Conservation (phyloP, 1,284 basidiomycete species). For the Mycena sp. region DNA sequence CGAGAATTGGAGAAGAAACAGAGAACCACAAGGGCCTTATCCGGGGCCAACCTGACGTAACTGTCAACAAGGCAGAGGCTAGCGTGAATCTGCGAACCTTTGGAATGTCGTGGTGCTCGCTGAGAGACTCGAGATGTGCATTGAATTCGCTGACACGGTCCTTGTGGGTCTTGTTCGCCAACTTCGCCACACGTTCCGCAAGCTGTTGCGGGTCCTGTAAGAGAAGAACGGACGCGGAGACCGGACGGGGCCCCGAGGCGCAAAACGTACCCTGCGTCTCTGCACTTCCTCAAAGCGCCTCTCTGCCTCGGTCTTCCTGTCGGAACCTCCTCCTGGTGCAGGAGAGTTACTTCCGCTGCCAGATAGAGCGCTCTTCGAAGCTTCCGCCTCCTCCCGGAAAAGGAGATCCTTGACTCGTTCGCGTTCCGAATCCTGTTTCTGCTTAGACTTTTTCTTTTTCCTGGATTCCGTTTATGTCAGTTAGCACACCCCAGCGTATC, state of each 20-base stretch:
- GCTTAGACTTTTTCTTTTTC: conserved; percentile 90
- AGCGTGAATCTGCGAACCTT: conserved; percentile 62
- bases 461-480: conserved; percentile 46
- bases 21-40: conserved; percentile 51
- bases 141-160: conserved; percentile 96
- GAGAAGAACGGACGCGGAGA: not conserved
- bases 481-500: too few relatives aligned
- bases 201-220: conserved; percentile 57
- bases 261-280: conserved; percentile 75
- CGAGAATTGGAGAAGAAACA: not conserved
- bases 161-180: conserved; percentile 92
- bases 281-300: conserved; percentile 89
- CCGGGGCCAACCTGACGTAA: conserved; percentile 75
- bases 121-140: conserved; percentile 85
- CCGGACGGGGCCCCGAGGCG: conserved; percentile 1
- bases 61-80: conserved; percentile 34
- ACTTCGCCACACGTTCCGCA: conserved; percentile 80
- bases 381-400: conserved; percentile 56
- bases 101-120: conserved; percentile 94
- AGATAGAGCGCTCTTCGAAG: conserved; percentile 52
- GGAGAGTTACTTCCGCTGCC: conserved; percentile 70
- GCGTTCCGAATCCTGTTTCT: conserved; percentile 56
- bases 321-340: conserved; percentile 51
- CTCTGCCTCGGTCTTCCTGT: conserved; percentile 89
- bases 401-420: conserved; percentile 58